phyloP scores from a whole-genome alignment of 2,329 filamentous ascomycete genomes.

The Botrytis cinerea region DNA sequence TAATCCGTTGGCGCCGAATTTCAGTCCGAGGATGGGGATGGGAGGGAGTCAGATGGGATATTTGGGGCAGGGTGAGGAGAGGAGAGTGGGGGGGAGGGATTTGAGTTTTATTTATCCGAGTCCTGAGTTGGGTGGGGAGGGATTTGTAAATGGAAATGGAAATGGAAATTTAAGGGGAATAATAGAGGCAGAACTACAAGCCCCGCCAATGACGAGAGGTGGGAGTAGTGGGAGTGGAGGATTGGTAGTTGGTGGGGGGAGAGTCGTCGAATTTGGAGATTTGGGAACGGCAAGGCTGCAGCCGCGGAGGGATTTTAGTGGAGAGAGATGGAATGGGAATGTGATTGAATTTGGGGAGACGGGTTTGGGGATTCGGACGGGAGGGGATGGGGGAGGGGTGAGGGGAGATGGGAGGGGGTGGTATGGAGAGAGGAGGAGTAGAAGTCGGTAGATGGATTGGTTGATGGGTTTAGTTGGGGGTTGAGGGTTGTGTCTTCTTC shows the following conservation, averaged over 20 bases:
- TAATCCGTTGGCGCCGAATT: conserved; percentile 1
- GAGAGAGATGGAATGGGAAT: not conserved
- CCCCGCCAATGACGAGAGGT: conserved; percentile 26
- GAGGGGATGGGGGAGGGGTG: not conserved
- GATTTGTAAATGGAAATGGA: not conserved
- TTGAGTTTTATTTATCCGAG: conserved; percentile 12
- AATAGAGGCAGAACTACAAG: not conserved
- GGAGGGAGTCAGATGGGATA: not conserved
- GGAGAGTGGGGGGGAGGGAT: not conserved
- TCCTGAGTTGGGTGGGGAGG: not conserved
- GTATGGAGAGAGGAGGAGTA: conserved; percentile 9
- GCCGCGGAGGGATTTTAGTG: not conserved
- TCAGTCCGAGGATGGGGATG: conserved; percentile 1
- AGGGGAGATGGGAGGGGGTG: conserved; percentile 1
- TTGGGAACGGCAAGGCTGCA: conserved; percentile 8
- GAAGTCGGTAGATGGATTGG: not conserved
- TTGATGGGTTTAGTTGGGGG: not conserved
- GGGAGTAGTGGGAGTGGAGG: conserved; percentile 29
- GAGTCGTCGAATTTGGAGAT: conserved; percentile 37
- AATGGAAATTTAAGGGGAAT: not conserved
- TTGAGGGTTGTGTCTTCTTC: too few species aligned
- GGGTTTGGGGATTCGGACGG: not conserved
- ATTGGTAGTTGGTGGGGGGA: conserved; percentile 25
- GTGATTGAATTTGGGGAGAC: not conserved
- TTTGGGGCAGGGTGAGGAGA: not conserved